Percentiles rank a stretch among this genome's conserved stretches.
phyloP scores from a whole-genome alignment of 192 early-diverging fungal genomes.

The Rhizophlyctis rosea region DNA sequence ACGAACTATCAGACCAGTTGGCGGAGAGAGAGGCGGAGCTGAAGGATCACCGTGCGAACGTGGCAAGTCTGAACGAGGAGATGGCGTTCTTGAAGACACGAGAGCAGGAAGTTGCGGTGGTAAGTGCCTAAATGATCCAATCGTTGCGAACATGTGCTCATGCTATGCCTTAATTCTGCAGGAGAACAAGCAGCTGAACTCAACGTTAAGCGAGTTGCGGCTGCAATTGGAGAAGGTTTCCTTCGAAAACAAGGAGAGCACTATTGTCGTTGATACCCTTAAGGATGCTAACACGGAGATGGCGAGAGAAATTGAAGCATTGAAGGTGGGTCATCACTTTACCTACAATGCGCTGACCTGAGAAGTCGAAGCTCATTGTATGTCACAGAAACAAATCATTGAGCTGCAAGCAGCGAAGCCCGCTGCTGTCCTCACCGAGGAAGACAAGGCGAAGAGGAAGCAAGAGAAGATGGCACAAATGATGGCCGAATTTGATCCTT shows the following conservation, averaged over 20 bases:
- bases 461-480: slow-evolving; percentile 82
- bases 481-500: slow-evolving; percentile 76
- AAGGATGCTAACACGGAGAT: slow-evolving; percentile 84
- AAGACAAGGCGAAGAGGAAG: slow-evolving; percentile 76
- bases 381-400: slow-evolving; percentile 42
- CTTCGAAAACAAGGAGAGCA: slow-evolving; percentile 84
- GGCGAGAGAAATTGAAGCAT: slow-evolving; percentile 66
- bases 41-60: slow-evolving; percentile 52
- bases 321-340: slow-evolving; percentile 52
- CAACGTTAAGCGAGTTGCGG: slow-evolving; percentile 72
- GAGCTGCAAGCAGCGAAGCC: slow-evolving; percentile 37
- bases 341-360: background rate
- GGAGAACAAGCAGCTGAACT: slow-evolving; percentile 71
- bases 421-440: slow-evolving; percentile 33
- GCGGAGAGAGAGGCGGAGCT: slow-evolving; percentile 89
- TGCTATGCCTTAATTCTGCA: no score
- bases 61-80: slow-evolving; percentile 70
- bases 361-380: slow-evolving; percentile 9
- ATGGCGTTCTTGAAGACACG: slow-evolving; percentile 65
- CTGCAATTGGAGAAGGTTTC: slow-evolving; percentile 83
- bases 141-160: background rate
- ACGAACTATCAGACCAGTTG: slow-evolving; percentile 90
- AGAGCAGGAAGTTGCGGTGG: slow-evolving; percentile 20
- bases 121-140: background rate
- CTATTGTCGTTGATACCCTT: slow-evolving; percentile 85